Evolutionary conservation across 2,329 filamentous ascomycete genomes (phyloP).

Genomic region (Lasiodiplodia theobromae): DNA sequence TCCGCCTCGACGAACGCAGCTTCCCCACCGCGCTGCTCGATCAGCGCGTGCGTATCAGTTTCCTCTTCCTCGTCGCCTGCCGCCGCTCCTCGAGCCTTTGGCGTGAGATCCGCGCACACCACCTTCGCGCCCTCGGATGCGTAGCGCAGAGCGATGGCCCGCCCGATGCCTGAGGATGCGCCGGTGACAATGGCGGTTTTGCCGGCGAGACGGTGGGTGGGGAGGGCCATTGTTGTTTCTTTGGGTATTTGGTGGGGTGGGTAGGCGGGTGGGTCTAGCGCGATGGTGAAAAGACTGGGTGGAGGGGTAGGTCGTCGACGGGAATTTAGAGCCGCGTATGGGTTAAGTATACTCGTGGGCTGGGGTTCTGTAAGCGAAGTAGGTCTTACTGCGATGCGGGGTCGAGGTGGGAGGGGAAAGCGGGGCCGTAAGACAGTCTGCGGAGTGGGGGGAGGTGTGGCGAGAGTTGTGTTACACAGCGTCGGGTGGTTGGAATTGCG

Average conservation of each 20-base stretch:
- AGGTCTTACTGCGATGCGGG: not conserved
- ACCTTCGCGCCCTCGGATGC: slow-evolving; percentile 33
- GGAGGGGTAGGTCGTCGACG: not conserved
- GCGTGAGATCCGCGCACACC: slow-evolving; percentile 34
- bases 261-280: no score
- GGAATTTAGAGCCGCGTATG: slow-evolving; percentile 5
- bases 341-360: not conserved
- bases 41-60: slow-evolving; percentile 31
- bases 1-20: slow-evolving; percentile 37
- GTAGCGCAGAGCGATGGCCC: slow-evolving; percentile 34
- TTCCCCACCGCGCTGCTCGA: slow-evolving; percentile 21
- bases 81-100: not conserved
- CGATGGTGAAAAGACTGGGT: not conserved
- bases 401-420: not conserved
- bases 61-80: not conserved
- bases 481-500: no score
- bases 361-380: no score
- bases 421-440: slow-evolving; percentile 1
- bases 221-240: not conserved
- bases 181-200: slow-evolving; percentile 44
- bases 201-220: not conserved
- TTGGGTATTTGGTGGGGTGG: not conserved
- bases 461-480: not conserved
- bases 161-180: slow-evolving; percentile 43
- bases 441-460: not conserved